Conservation (phyloP, 495 filamentous ascomycete genomes). For the Coniosporium apollinis region DNA sequence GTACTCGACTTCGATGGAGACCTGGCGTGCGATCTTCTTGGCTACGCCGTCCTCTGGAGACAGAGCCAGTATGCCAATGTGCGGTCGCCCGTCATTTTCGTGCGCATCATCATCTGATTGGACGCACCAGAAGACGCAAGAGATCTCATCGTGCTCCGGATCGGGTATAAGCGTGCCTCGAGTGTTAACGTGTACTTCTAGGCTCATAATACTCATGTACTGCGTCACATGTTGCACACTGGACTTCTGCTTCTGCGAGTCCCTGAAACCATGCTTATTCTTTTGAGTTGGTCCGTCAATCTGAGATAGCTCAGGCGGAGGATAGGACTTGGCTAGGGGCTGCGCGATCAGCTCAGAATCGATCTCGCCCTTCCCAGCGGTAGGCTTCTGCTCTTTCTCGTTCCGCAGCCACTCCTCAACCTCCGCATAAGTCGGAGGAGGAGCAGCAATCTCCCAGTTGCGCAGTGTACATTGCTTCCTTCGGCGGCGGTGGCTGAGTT, state of each 20-base stretch:
- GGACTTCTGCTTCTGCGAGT: slow-evolving; percentile 59
- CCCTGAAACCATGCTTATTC: slow-evolving; percentile 71
- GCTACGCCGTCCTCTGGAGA: slow-evolving; percentile 36
- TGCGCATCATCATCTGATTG: slow-evolving; percentile 50
- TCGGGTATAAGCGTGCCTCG: slow-evolving; percentile 65
- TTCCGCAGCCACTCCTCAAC: slow-evolving; percentile 50
- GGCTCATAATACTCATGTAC: slow-evolving; percentile 92
- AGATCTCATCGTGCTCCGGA: slow-evolving; percentile 79
- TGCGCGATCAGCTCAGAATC: slow-evolving; percentile 2
- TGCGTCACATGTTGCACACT: slow-evolving; percentile 74
- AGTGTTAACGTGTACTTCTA: slow-evolving; percentile 92
- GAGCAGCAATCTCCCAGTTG: slow-evolving; percentile 47
- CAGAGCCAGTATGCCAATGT: slow-evolving; percentile 51
- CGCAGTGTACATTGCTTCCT: slow-evolving; percentile 35
- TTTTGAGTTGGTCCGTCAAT: slow-evolving; percentile 82
- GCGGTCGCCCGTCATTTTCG: slow-evolving; percentile 34
- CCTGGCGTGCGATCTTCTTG: slow-evolving; percentile 31
- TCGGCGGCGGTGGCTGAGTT: slow-evolving; percentile 31
- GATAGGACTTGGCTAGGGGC: slow-evolving; percentile 9
- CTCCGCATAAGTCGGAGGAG: slow-evolving; percentile 54
- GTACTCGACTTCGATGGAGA: slow-evolving; percentile 46
- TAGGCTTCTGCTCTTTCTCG: slow-evolving; percentile 6
- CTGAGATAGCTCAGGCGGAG: slow-evolving; percentile 45
- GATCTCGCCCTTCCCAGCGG: slow-evolving; percentile 5
- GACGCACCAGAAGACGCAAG: slow-evolving; percentile 79